A percentile compares a stretch with the other conserved stretches of the same genome.
phyloP scores from a whole-genome alignment of 148 eudicot species.

The Amaranthus palmeri region DNA sequence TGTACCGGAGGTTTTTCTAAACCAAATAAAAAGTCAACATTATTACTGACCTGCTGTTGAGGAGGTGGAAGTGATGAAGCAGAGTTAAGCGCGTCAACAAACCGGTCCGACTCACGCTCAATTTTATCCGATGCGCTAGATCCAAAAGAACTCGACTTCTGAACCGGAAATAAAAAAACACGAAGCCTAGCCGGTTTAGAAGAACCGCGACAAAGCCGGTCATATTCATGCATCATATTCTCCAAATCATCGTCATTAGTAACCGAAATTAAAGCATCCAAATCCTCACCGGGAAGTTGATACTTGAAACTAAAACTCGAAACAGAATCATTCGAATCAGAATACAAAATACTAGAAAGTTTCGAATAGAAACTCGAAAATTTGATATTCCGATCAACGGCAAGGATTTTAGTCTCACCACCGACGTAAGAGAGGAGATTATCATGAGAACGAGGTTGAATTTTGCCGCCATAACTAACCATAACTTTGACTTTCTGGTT shows the following conservation, averaged over 20 bases:
- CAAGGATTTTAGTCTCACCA: conserved; percentile 77
- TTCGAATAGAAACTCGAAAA: conserved; percentile 37
- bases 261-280: conserved; percentile 80
- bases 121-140: conserved; percentile 33
- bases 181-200: conserved; percentile 65
- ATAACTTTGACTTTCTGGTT: conserved; percentile 63
- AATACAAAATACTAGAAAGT: conserved; percentile 31
- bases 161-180: conserved; percentile 46
- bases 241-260: conserved; percentile 87
- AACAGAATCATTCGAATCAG: conserved; percentile 4
- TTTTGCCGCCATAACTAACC: conserved; percentile 80
- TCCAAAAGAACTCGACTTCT: conserved; percentile 14
- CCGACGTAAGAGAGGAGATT: conserved; percentile 67
- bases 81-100: conserved; percentile 55
- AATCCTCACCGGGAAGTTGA: conserved; percentile 83
- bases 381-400: conserved; percentile 53
- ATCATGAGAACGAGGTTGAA: conserved; percentile 72
- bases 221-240: conserved; percentile 89
- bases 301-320: conserved; percentile 46
- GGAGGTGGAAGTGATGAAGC: conserved; percentile 26
- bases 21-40: conserved; percentile 75
- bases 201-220: conserved; percentile 49
- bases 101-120: conserved; percentile 41
- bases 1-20: conserved; percentile 43
- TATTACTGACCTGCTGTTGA: conserved; percentile 20